These are phyloP conservation scores for Cymodocea nodosa DNA, from an alignment of 116 monocot genomes.

Conservation along the genomic window DNA sequence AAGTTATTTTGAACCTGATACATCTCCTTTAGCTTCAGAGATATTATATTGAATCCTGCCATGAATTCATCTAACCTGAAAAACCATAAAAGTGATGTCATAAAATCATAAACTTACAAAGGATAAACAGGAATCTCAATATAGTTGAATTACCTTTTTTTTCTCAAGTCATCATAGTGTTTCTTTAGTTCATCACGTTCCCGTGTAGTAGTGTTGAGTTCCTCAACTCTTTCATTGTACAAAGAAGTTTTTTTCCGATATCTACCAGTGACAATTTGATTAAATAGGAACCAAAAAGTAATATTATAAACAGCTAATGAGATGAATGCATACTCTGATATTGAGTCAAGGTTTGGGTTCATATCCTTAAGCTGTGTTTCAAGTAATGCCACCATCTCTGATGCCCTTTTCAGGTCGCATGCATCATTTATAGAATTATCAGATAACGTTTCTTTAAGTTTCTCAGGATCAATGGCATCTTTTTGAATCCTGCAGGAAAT, in stretches of 20 bases:
- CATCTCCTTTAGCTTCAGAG: conserved; percentile 97
- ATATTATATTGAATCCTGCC: conserved; percentile 94
- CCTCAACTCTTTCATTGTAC: conserved; percentile 80
- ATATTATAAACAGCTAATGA: too few species aligned
- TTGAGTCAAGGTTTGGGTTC: conserved; percentile 94
- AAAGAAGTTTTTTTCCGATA: conserved; percentile 52
- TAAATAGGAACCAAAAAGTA: conserved; percentile 1
- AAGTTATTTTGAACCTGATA: conserved; percentile 55
- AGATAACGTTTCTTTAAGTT: conserved; percentile 45
- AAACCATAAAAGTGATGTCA: conserved; percentile 3
- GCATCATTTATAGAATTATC: conserved; percentile 33
- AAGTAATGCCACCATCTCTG: conserved; percentile 77
- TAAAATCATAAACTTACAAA: not conserved
- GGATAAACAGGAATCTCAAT: not conserved
- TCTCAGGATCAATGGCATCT: conserved; percentile 81
- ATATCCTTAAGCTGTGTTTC: conserved; percentile 93
- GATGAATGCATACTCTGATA: conserved; percentile 53
- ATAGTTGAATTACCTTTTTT: conserved; percentile 37
- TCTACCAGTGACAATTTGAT: conserved; percentile 17
- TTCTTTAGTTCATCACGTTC: conserved; percentile 90
- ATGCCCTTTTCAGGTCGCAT: conserved; percentile 74
- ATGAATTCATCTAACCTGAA: conserved; percentile 95
- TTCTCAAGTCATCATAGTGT: conserved; percentile 79
- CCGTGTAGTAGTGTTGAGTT: conserved; percentile 66
- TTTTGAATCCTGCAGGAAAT: conserved; percentile 55